A percentile compares a stretch with the other conserved stretches of the same genome.
Conservation (phyloP, 345 rosid genomes). For the Brassica nigra region DNA sequence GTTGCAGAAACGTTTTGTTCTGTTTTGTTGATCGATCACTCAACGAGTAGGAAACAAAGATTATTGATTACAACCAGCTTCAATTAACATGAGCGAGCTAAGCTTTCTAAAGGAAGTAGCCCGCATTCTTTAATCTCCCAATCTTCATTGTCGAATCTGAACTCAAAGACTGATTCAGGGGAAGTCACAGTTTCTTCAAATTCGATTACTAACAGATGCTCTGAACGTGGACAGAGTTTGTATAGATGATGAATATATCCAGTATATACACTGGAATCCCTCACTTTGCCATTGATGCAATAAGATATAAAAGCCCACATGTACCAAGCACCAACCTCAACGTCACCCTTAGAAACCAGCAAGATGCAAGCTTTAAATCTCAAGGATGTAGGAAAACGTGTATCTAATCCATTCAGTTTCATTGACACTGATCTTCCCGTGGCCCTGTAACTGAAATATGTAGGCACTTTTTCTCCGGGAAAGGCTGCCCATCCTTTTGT, state of each 20-base stretch:
- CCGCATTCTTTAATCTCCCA: constrained; percentile 7
- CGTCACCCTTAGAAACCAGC: background rate
- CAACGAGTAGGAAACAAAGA: background rate
- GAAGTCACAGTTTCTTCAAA: background rate
- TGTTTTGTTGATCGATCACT: background rate
- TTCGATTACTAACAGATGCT: background rate
- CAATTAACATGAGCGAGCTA: background rate
- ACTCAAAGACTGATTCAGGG: background rate
- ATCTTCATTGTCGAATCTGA: fast-evolving
- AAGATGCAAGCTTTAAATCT: background rate
- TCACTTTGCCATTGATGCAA: background rate
- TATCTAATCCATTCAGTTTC: background rate
- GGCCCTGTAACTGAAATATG: background rate
- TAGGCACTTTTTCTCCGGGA: background rate
- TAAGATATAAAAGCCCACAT: fast-evolving
- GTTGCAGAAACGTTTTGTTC: background rate
- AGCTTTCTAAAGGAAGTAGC: background rate
- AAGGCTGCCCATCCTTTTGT: background rate
- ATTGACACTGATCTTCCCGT: background rate
- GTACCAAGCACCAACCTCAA: background rate
- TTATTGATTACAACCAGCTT: background rate
- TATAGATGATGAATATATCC: too few relatives aligned
- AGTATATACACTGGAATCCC: background rate
- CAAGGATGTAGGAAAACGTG: background rate
- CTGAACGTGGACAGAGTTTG: background rate